Conservation (phyloP, 2,329 filamentous ascomycete genomes). For the Fusarium multiceps region DNA sequence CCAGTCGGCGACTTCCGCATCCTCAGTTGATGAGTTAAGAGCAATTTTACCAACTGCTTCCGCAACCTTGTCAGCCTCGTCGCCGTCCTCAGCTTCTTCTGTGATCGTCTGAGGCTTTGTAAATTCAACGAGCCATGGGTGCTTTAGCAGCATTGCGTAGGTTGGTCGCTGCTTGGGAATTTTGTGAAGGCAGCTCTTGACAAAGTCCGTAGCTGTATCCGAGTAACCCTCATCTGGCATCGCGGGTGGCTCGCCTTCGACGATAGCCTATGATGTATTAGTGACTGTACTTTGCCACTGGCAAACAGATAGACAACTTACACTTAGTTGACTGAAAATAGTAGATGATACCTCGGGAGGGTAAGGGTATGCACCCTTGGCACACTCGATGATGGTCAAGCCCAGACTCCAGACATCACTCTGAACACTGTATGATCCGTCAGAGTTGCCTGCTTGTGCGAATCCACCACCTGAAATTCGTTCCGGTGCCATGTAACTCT, state of each 20-base stretch:
- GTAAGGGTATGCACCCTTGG: slow-evolving; percentile 93
- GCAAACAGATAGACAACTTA: slow-evolving; percentile 63
- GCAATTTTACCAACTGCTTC: slow-evolving; percentile 59
- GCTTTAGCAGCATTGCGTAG: slow-evolving; percentile 88
- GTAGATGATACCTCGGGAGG: slow-evolving; percentile 97
- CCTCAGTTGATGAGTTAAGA: slow-evolving; percentile 62
- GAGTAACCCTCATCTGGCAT: slow-evolving; percentile 85
- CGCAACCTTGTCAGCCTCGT: slow-evolving; percentile 57
- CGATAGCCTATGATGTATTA: slow-evolving; percentile 78
- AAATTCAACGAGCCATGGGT: slow-evolving; percentile 85
- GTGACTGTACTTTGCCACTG: not conserved
- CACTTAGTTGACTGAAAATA: slow-evolving; percentile 96
- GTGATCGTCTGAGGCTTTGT: slow-evolving; percentile 80
- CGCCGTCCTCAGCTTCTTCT: slow-evolving; percentile 75
- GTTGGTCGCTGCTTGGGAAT: slow-evolving; percentile 92
- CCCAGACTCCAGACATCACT: slow-evolving; percentile 98
- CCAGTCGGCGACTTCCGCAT: slow-evolving; percentile 89
- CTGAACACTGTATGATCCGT: slow-evolving; percentile 95
- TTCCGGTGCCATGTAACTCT: slow-evolving; percentile 99
- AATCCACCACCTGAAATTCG: slow-evolving; percentile 89
- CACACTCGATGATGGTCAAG: slow-evolving; percentile 94
- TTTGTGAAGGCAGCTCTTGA: slow-evolving; percentile 90
- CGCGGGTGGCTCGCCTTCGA: slow-evolving; percentile 93
- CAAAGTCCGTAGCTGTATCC: slow-evolving; percentile 84
- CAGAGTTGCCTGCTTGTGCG: slow-evolving; percentile 73